These are phyloP conservation scores for Dalbergia cochinchinensis DNA, from an alignment of 306 rosid genomes.

Conservation along the genomic window DNA sequence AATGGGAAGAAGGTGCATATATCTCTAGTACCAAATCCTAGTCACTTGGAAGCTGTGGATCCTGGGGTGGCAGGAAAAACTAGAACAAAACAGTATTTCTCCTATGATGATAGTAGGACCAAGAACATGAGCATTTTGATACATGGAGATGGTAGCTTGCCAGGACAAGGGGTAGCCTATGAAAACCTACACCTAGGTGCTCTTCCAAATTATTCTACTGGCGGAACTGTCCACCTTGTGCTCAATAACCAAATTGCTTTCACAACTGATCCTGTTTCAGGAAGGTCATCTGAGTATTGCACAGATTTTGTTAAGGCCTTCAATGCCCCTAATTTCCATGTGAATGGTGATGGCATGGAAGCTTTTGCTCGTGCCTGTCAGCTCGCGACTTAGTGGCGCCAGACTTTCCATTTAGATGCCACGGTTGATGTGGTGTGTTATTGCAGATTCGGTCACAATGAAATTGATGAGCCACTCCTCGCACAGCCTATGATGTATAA, in stretches of 20 bases:
- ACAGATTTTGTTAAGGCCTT: slow-evolving; percentile 70
- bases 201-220: slow-evolving; percentile 90
- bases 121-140: slow-evolving; percentile 87
- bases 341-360: slow-evolving; percentile 91
- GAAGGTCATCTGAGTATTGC: slow-evolving; percentile 92
- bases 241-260: slow-evolving; percentile 95
- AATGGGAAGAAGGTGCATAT: slow-evolving; percentile 85
- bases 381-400: slow-evolving; percentile 99
- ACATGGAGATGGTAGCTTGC: slow-evolving; percentile 98
- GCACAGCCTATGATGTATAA: slow-evolving; percentile 96
- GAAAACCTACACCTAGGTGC: slow-evolving; percentile 96
- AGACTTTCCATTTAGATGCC: slow-evolving; percentile 94
- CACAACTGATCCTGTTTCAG: slow-evolving; percentile 87
- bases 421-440: slow-evolving; percentile 95
- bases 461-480: slow-evolving; percentile 95
- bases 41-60: slow-evolving; percentile 95
- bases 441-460: slow-evolving; percentile 95
- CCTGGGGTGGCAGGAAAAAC: slow-evolving; percentile 93
- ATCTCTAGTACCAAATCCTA: slow-evolving; percentile 92
- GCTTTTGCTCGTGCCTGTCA: slow-evolving; percentile 94
- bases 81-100: slow-evolving; percentile 87
- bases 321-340: slow-evolving; percentile 89
- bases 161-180: slow-evolving; percentile 97
- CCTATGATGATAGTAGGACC: slow-evolving; percentile 72
- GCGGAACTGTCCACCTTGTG: slow-evolving; percentile 93